A percentile compares a stretch with the other conserved stretches of the same genome.
These are phyloP conservation scores for Nigrospora osmanthi DNA, from an alignment of 2,329 filamentous ascomycete genomes.

Conservation along the genomic window DNA sequence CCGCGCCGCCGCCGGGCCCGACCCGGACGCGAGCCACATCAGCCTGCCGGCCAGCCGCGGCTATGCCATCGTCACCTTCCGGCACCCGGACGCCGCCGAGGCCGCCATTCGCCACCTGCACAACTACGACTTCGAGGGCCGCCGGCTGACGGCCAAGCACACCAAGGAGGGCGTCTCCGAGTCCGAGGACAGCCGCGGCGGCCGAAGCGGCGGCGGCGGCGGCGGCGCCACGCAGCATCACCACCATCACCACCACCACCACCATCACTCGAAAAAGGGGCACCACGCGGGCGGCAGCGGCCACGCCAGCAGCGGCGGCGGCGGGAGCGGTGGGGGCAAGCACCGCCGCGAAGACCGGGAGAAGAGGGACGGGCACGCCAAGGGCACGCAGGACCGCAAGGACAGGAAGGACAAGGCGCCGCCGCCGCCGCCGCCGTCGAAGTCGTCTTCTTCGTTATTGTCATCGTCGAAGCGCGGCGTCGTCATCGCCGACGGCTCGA, in stretches of 20 bases:
- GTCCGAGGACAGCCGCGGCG: slow-evolving; percentile 8
- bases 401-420: slow-evolving; percentile 3
- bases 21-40: slow-evolving; percentile 16
- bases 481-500: slow-evolving; percentile 6
- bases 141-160: slow-evolving; percentile 13
- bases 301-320: too few species aligned
- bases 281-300: too few species aligned
- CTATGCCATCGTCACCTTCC: slow-evolving; percentile 17
- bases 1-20: slow-evolving; percentile 14
- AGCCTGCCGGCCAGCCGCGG: slow-evolving; percentile 17
- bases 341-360: too few species aligned
- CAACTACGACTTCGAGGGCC: slow-evolving; percentile 15
- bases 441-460: too few species aligned
- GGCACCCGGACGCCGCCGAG: slow-evolving; percentile 16
- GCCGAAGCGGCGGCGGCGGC: too few species aligned
- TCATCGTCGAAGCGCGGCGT: slow-evolving; percentile 2
- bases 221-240: not conserved
- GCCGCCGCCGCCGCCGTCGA: too few species aligned
- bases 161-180: slow-evolving; percentile 20
- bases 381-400: too few species aligned
- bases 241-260: too few species aligned
- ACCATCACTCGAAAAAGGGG: too few species aligned
- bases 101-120: slow-evolving; percentile 16
- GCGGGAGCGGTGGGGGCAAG: too few species aligned
- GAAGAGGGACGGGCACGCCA: too few species aligned